Evolutionary conservation across 1,139 yeast genomes (phyloP).

Genomic region (Lodderomyces elongisporus): DNA sequence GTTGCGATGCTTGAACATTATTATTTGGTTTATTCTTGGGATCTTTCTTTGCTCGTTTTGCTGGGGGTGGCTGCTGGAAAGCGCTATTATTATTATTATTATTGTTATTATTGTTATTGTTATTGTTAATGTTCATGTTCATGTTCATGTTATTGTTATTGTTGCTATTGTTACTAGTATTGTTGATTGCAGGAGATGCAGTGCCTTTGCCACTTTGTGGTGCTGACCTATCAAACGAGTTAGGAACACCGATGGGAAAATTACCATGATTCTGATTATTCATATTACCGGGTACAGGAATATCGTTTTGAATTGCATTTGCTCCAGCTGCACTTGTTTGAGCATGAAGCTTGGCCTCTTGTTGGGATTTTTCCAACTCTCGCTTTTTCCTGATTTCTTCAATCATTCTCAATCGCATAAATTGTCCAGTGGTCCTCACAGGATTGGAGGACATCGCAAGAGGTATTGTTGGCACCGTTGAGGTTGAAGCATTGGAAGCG

Average conservation of each 20-base stretch:
- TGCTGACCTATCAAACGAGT: slow-evolving; percentile 4
- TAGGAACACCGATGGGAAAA: too few relatives aligned
- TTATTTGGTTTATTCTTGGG: slow-evolving; percentile 5
- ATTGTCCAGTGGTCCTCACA: slow-evolving; percentile 36
- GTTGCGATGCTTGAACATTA: slow-evolving; percentile 1
- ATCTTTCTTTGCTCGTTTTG: slow-evolving; percentile 7
- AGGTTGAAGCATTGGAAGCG: slow-evolving; percentile 16
- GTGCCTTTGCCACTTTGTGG: slow-evolving; percentile 4
- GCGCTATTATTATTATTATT: too few relatives aligned
- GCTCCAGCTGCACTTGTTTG: slow-evolving; percentile 24
- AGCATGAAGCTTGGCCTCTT: slow-evolving; percentile 33
- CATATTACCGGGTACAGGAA: slow-evolving; percentile 5
- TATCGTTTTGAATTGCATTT: slow-evolving; percentile 12
- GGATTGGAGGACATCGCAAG: slow-evolving; percentile 15
- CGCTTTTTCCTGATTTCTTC: slow-evolving; percentile 44
- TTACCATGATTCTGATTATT: slow-evolving; percentile 6
- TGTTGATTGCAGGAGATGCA: slow-evolving; percentile 4
- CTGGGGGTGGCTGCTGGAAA: slow-evolving; percentile 2
- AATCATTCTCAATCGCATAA: slow-evolving; percentile 44
- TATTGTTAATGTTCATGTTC: slow-evolving; percentile 7
- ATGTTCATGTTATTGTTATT: slow-evolving; percentile 18
- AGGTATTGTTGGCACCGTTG: slow-evolving; percentile 15
- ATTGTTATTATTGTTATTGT: slow-evolving; percentile 6
- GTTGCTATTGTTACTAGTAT: slow-evolving; percentile 18
- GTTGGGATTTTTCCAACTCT: slow-evolving; percentile 41